Base-by-base conservation (phyloP, 2,329 filamentous ascomycete species). In the Huntiella decipiens region DNA sequence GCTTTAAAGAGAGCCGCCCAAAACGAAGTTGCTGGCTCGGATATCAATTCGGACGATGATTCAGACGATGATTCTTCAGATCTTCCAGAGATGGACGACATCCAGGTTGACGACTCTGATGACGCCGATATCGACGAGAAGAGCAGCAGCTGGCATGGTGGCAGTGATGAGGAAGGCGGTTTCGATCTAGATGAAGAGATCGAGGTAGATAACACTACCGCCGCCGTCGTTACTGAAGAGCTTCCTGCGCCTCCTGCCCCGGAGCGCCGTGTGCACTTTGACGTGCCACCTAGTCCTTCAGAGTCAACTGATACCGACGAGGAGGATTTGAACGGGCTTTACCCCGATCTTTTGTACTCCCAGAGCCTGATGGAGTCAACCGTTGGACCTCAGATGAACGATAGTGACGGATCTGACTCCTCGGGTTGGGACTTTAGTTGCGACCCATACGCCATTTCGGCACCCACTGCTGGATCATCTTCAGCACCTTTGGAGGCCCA, bases 291-390 rank as follows among this genome's bases (percentile, higher is more conserved):
- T 49, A 79, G 79, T 47, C 79, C 19, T 2, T 80, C 72, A 45
- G 72, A 77, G 50, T 73, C 71, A 2, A 77, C 74, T 45, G 76
- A 77, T 43, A 73, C 68, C 35, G 70, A 76, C 49, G 44, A 43
- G 22, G 43, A 49, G 19, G 71, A 77, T 51, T 62, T 69, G 39
- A 70, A 73, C 50, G 73, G 75, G 51, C 73, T 85, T 52, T 84
- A 84, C 51, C 79, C 82, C 1, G 77, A 86, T 56, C 77, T 88
- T 49, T 88, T 88, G 58, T 67, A 87, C 47, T 75, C 81, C 43
- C 80, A 86, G 60, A 79, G 75, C 56, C 66, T 88, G 4, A 81
- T 85, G 54, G 78, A 80, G 4, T 69, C 70, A 44, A 76, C 88
- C 55, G 79, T 80, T 52, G 72, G 74, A 37, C 77, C 83, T 61